These are phyloP conservation scores for Zizania palustris DNA, from an alignment of 202 grass and related monocot genomes.

Conservation along the genomic window DNA sequence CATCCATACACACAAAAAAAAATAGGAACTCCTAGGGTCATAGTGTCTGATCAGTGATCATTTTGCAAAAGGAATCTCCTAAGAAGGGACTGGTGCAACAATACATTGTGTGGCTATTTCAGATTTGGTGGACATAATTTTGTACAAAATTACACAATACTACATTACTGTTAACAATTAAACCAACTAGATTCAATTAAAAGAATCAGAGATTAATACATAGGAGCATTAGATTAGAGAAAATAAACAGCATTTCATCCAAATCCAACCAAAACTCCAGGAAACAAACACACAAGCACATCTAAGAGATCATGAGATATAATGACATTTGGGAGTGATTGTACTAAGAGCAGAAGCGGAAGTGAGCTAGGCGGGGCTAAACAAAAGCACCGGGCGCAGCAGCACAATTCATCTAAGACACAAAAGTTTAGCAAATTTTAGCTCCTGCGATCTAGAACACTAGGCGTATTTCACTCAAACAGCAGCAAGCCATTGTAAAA, in stretches of 20 bases:
- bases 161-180: not conserved
- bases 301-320: not conserved
- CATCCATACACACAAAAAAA: not conserved
- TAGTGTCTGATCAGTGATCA: not conserved
- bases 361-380: not conserved
- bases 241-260: not conserved
- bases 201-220: not conserved
- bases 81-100: not conserved
- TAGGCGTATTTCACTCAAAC: not conserved
- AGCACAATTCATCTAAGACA: not conserved
- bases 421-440: not conserved
- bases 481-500: not conserved
- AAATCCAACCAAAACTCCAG: not conserved
- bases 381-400: not conserved
- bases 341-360: not conserved
- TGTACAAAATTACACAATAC: not conserved
- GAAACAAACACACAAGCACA: not conserved
- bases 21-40: not conserved
- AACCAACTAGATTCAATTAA: too few relatives aligned
- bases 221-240: not conserved
- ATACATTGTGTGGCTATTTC: not conserved
- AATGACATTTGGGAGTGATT: constrained; percentile 2
- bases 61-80: not conserved
- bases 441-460: not conserved
- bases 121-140: not conserved